These are phyloP conservation scores for Candida xiaguanensis DNA, from an alignment of 805 yeast species.

Conservation along the genomic window DNA sequence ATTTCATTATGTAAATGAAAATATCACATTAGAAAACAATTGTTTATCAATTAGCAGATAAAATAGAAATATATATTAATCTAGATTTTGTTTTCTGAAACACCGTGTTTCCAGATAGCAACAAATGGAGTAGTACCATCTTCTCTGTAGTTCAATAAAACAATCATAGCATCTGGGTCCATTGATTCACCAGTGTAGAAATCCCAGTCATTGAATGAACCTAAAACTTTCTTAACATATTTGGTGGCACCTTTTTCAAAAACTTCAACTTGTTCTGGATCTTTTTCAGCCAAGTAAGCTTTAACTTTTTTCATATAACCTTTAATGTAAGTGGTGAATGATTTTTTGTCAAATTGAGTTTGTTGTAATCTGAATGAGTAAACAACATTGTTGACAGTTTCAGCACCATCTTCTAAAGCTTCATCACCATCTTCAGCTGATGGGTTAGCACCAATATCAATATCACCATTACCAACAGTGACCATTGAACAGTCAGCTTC, in stretches of 20 bases:
- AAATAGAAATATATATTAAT: slow-evolving; percentile 1
- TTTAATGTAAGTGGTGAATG: slow-evolving; percentile 94
- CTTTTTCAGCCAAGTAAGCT: slow-evolving; percentile 81
- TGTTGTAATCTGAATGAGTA: slow-evolving; percentile 97
- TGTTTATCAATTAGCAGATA: slow-evolving; percentile 33
- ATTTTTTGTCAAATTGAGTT: slow-evolving; percentile 96
- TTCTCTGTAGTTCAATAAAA: slow-evolving; percentile 98
- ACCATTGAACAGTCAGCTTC: slow-evolving; percentile 97
- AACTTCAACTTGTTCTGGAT: slow-evolving; percentile 81
- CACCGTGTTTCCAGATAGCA: slow-evolving; percentile 99
- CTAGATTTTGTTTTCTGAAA: slow-evolving; percentile 82
- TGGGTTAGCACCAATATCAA: slow-evolving; percentile 99
- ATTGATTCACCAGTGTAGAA: slow-evolving; percentile 99
- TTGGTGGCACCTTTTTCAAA: slow-evolving; percentile 97
- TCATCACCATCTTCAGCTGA: slow-evolving; percentile 95
- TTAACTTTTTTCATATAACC: slow-evolving; percentile 98
- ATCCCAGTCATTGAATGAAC: slow-evolving; percentile 98
- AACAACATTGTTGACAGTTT: slow-evolving; percentile 96
- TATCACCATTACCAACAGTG: slow-evolving; percentile 83
- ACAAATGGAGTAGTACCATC: slow-evolving; percentile 98
- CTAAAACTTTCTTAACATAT: slow-evolving; percentile 94
- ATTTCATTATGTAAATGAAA: slow-evolving; percentile 54
- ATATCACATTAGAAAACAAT: slow-evolving; percentile 68
- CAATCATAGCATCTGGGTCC: slow-evolving; percentile 99
- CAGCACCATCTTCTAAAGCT: slow-evolving; percentile 76